These are phyloP conservation scores for Mycena vitilis DNA, from an alignment of 768 basidiomycete species.

Conservation along the genomic window DNA sequence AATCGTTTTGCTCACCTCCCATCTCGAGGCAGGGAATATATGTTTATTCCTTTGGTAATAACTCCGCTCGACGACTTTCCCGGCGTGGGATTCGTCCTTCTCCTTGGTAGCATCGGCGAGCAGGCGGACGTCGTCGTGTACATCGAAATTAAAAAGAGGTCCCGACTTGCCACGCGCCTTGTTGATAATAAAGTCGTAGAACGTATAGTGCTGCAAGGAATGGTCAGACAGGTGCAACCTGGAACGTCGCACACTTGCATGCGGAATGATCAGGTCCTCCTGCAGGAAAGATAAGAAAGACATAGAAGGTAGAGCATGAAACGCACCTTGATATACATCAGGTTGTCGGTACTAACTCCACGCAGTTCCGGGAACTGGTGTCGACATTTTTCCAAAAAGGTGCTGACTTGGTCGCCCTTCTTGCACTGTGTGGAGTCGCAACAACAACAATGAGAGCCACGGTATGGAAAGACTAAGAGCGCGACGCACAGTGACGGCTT, in stretches of 20 bases:
- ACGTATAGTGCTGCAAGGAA: conserved; percentile 87
- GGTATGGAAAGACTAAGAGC: neutral
- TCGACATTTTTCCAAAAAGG: conserved; percentile 93
- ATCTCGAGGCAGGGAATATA: conserved; percentile 95
- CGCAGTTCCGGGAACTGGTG: conserved; percentile 93
- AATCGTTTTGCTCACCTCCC: conserved; percentile 75
- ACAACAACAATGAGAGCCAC: conserved; percentile 15
- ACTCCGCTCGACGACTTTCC: conserved; percentile 96
- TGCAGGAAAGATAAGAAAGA: conserved; percentile 44
- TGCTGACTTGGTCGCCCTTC: conserved; percentile 91
- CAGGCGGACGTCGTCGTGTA: conserved; percentile 97
- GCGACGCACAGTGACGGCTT: conserved; percentile 82
- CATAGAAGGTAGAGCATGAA: conserved; percentile 1
- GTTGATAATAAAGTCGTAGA: conserved; percentile 98
- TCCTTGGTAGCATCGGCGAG: conserved; percentile 95
- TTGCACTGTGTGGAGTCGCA: conserved; percentile 77
- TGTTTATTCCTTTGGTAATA: conserved; percentile 98
- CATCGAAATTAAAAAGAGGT: conserved; percentile 98
- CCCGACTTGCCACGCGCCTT: conserved; percentile 99
- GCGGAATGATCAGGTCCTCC: conserved; percentile 98
- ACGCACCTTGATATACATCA: conserved; percentile 95
- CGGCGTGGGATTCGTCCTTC: conserved; percentile 98
- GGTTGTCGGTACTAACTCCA: conserved; percentile 90
- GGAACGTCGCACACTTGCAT: conserved; percentile 62
- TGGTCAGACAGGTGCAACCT: conserved; percentile 10